Base-by-base conservation (phyloP, 2,329 filamentous ascomycete genomes). In the Fusarium caatingaense region DNA sequence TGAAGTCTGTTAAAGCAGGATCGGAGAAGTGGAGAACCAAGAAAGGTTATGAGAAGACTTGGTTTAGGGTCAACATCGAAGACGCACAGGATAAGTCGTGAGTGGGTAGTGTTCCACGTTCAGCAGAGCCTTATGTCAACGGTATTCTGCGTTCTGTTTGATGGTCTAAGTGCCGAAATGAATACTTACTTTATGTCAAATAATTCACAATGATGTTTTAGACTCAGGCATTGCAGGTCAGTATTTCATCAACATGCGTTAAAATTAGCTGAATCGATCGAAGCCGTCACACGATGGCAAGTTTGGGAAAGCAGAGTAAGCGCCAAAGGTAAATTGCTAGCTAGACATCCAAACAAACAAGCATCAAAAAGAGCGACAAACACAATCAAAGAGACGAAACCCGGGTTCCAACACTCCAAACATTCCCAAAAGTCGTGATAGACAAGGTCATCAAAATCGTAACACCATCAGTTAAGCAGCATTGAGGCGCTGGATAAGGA, bases 21-120 rank as follows among this genome's bases (percentile, higher is more conserved):
- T 61, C 73, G 6, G 74, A 78, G 49, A 66, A 49, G 4, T 74
- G 71, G 68, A 71, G 74, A 10, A 25, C 73, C 1, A 11, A 60
- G 0, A 69, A 60, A 15, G 60, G 57, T 4, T 68, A 42, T 54
- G 58, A 54, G 0, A 67, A 69, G 27, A 57, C 49, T 1, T 74
- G 72, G 70, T 30, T 15, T 2, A 58, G 72, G 21, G 4, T 21
- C 6, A 23, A 32, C 2, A 4, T 7, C 6, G 49, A 51, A 27
- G 9, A 12, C 1, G 32, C 23, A 0, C 34, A 41, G 13, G 16
- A 16, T 21, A 23, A 40, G 8, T 8, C 32, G 8, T 51, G 16
- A 51, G 23, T 18, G 11, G 1, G 12, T 5, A 3, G 2, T 51
- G 8, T 10, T 12, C 6, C 4, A 23, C 9, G 3, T 10, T 10